Base-by-base conservation (phyloP, 495 filamentous ascomycete genomes). In the Trichoderma gamsii region DNA sequence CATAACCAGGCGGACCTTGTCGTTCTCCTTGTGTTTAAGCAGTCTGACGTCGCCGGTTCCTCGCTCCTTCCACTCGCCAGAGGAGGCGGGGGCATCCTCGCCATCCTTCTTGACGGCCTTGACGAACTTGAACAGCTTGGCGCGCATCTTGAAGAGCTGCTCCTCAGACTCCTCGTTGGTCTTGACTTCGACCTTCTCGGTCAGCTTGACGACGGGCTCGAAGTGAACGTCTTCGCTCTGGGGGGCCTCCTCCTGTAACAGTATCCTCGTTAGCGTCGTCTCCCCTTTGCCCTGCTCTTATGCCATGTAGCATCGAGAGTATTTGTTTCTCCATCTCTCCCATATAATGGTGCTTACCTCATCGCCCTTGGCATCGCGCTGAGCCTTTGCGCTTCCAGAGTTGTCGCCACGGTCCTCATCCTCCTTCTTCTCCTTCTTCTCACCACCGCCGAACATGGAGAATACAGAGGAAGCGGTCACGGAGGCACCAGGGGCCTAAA, bases 81-180 rank as follows among this genome's bases (percentile, higher is more conserved):
- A 82, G 8, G 96, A 92, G 6, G 56, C 27, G 56, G 56, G 56
- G 11, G 56, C 56, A 23, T 61, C 56, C 56, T 61, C 56, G 25
- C 56, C 56, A 12, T 61, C 56, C 56, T 61, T 61, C 56, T 61
- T 61, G 56, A 25, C 25, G 25, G 56, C 56, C 64, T 89, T 84
- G 78, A 97, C 90, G 78, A 97, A 99, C 82, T 92, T 92, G 89
- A 99, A 99, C 67, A 99, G 88, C 87, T 99, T 99, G 76, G 96
- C 96, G 70, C 93, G 90, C 96, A 98, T 97, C 88, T 97, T 98
- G 87, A 98, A 98, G 29, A 85, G 81, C 82, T 97, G 91, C 83
- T 97, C 93, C 83, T 99, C 94, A 64, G 90, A 87, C 85, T 99
- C 96, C 82, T 99, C 96, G 79, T 97, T 95, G 79, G 95, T 98